These are phyloP conservation scores for Trematosphaeria pertusa DNA, from an alignment of 2,329 filamentous ascomycete species.

Conservation along the genomic window DNA sequence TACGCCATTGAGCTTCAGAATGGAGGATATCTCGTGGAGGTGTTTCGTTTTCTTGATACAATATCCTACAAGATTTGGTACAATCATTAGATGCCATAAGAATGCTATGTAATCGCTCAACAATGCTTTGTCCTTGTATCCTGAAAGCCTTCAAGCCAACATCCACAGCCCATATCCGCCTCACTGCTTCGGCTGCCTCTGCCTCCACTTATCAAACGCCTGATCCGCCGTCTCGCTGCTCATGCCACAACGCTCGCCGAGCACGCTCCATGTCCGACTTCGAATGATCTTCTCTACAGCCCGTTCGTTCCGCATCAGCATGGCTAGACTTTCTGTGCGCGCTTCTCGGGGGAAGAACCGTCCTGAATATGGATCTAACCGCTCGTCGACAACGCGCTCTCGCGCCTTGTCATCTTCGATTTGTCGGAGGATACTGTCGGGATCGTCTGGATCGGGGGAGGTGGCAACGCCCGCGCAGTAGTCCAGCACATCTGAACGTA, in stretches of 20 bases:
- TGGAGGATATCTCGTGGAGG: too few species aligned
- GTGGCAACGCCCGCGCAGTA: conserved; percentile 92
- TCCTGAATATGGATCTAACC: conserved; percentile 88
- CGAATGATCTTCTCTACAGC: conserved; percentile 81
- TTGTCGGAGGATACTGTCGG: conserved; percentile 73
- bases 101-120: too few species aligned
- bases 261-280: conserved; percentile 78
- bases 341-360: conserved; percentile 82
- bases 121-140: too few species aligned
- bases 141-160: too few species aligned
- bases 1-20: too few species aligned
- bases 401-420: conserved; percentile 73
- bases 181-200: conserved; percentile 19
- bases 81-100: too few species aligned
- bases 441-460: conserved; percentile 85
- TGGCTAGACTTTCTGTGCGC: conserved; percentile 79
- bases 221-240: conserved; percentile 56
- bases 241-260: conserved; percentile 74
- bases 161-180: too few species aligned
- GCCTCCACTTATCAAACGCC: conserved; percentile 46
- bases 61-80: too few species aligned
- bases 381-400: conserved; percentile 81
- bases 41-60: too few species aligned
- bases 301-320: conserved; percentile 75
- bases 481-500: conserved; percentile 79